Percentiles rank a stretch among this genome's conserved stretches.
phyloP scores from a whole-genome alignment of 805 yeast genomes.

The Metschnikowia gelsemii region DNA sequence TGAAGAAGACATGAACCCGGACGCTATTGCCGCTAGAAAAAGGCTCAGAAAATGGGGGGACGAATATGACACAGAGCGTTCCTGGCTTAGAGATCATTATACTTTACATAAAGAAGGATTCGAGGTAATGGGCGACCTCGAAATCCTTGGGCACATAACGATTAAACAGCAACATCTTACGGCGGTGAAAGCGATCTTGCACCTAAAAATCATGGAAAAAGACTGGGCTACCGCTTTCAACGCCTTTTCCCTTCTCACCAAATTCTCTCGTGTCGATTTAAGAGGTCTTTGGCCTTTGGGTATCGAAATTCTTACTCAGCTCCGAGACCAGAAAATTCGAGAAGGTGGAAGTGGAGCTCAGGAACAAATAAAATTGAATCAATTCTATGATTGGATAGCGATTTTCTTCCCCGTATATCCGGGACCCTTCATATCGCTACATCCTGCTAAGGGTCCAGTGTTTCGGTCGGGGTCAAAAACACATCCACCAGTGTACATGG shows the following conservation, averaged over 20 bases:
- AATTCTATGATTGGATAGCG: slow-evolving; percentile 39
- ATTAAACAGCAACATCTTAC: slow-evolving; percentile 28
- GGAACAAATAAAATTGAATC: slow-evolving; percentile 25
- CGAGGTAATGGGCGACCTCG: slow-evolving; percentile 18
- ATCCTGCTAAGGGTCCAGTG: slow-evolving; percentile 30
- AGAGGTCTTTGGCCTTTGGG: slow-evolving; percentile 65
- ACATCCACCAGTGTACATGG: slow-evolving; percentile 42
- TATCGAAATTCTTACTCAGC: slow-evolving; percentile 46
- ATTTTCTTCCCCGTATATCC: slow-evolving; percentile 26
- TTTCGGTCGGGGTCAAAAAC: slow-evolving; percentile 42
- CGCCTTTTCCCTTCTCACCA: slow-evolving; percentile 48
- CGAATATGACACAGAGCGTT: slow-evolving; percentile 8
- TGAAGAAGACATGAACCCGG: not conserved
- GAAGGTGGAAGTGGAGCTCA: not conserved
- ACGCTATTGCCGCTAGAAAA: slow-evolving; percentile 7
- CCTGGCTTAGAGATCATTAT: slow-evolving; percentile 14
- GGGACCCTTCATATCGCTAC: slow-evolving; percentile 10
- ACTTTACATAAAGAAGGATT: slow-evolving; percentile 14
- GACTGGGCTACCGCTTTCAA: slow-evolving; percentile 59
- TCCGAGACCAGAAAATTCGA: not conserved
- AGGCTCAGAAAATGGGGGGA: slow-evolving; percentile 11
- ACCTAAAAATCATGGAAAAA: slow-evolving; percentile 44
- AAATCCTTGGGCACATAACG: slow-evolving; percentile 8
- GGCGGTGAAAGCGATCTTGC: slow-evolving; percentile 46
- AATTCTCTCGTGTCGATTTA: slow-evolving; percentile 52